Evolutionary conservation across 2,329 filamentous ascomycete genomes (phyloP), one percentile per base, ranked within the genome.

Genomic region (Thermomyces lanuginosus): DNA sequence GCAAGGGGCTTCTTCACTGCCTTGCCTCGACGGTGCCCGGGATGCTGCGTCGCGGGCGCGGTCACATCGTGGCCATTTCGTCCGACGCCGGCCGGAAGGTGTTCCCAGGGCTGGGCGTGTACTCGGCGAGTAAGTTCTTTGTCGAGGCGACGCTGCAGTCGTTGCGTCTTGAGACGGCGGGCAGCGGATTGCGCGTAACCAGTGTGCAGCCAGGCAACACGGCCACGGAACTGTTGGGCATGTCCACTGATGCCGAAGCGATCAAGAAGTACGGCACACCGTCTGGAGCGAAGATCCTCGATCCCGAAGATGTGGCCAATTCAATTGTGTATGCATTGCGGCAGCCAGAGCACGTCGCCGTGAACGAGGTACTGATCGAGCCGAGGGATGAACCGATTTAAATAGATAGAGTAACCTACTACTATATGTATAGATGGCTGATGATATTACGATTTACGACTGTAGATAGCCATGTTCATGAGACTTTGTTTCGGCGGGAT

Each of bases 61-160:
- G 77, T 3, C 79, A 84, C 51, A 68, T 86, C 36, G 75, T 86
- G 4, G 76, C 77, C 40, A 82, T 86, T 40, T 83, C 79, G 0
- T 84, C 78, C 0, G 79, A 84, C 36, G 79, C 79, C 1, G 79
- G 78, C 0, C 71, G 79, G 30, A 83, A 83, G 49, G 76, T 82
- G 5, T 84, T 84, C 56, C 76, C 79, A 0, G 79, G 79, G 0
- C 56, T 84, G 8, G 79, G 79, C 27, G 78, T 86, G 18, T 86
- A 86, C 61, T 81, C 76, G 0, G 79, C 76, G 14, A 76, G 69
- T 51, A 86, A 86, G 48, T 82, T 84, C 64, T 86, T 86, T 45
- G 76, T 86, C 29, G 79, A 86, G 48, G 78, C 76, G 1, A 78
- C 77, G 0, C 61, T 86, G n/a, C 78, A 84, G 50, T 63, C 63